These are phyloP conservation scores for Begonia peltatifolia DNA, from an alignment of 306 rosid genomes.

Conservation along the genomic window DNA sequence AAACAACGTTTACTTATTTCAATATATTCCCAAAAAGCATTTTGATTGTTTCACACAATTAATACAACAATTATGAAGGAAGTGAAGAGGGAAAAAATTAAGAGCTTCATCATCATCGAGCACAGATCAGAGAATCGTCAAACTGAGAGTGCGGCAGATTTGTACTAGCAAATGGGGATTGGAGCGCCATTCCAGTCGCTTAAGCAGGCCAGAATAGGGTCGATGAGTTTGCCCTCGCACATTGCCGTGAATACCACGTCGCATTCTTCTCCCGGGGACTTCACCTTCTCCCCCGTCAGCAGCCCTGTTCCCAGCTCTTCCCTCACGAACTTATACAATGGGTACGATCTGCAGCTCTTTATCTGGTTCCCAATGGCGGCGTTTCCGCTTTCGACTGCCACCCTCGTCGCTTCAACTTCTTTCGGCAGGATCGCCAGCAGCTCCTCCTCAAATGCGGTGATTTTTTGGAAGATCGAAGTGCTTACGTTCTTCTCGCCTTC, in stretches of 20 bases:
- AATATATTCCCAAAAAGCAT: too few species aligned
- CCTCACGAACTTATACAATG: conserved; percentile 71
- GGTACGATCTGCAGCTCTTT: conserved; percentile 65
- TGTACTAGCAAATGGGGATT: conserved; percentile 46
- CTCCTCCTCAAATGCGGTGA: conserved; percentile 61
- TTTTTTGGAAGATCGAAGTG: conserved; percentile 85
- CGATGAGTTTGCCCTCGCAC: conserved; percentile 71
- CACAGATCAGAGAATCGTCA: too few species aligned
- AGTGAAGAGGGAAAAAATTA: too few species aligned
- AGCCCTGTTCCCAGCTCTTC: conserved; percentile 43
- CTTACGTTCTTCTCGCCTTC: conserved; percentile 38
- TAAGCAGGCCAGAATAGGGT: conserved; percentile 62
- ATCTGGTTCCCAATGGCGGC: conserved; percentile 42
- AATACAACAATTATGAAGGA: too few species aligned
- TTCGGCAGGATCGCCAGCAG: conserved; percentile 48
- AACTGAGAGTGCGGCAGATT: too few species aligned
- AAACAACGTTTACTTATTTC: too few species aligned
- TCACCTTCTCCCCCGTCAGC: conserved; percentile 49
- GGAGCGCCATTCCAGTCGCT: conserved; percentile 81
- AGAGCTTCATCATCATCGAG: too few species aligned
- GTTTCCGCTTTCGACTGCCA: conserved; percentile 37
- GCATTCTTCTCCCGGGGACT: conserved; percentile 74
- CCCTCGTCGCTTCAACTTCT: conserved; percentile 56
- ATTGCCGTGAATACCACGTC: conserved; percentile 65
- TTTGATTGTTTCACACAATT: too few species aligned